phyloP scores from a whole-genome alignment of 306 rosid species.

The Castanea mollissima region DNA sequence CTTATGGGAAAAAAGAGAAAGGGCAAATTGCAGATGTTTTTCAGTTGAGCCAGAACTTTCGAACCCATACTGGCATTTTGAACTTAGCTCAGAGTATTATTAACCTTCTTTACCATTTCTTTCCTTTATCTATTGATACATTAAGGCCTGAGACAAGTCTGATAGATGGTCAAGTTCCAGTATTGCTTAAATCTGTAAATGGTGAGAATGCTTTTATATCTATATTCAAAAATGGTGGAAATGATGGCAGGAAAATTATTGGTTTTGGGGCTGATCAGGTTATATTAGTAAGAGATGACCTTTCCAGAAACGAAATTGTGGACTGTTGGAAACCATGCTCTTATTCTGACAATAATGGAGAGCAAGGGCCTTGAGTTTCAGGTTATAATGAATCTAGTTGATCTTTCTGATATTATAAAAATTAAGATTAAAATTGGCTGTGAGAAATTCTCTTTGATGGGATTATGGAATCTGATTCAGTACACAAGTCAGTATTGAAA shows the following conservation, averaged over 20 bases:
- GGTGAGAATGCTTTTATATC: slow-evolving; percentile 56
- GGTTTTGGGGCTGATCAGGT: slow-evolving; percentile 90
- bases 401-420: neutral
- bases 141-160: slow-evolving; percentile 71
- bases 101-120: slow-evolving; percentile 62
- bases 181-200: slow-evolving; percentile 51
- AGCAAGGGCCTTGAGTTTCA: slow-evolving; percentile 89
- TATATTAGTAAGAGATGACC: slow-evolving; percentile 72
- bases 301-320: slow-evolving; percentile 39
- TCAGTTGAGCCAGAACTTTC: slow-evolving; percentile 58
- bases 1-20: slow-evolving; percentile 35
- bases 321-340: slow-evolving; percentile 68
- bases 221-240: slow-evolving; percentile 57
- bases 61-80: slow-evolving; percentile 73
- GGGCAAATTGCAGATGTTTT: slow-evolving; percentile 45
- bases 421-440: too few relatives aligned
- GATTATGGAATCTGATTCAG: too few relatives aligned
- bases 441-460: too few relatives aligned
- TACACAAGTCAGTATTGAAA: too few relatives aligned
- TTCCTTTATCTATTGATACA: slow-evolving; percentile 64
- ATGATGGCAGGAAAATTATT: slow-evolving; percentile 33
- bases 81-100: slow-evolving; percentile 64
- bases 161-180: slow-evolving; percentile 67
- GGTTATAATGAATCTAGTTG: slow-evolving; percentile 28
- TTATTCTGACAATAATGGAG: slow-evolving; percentile 67